Conservation (phyloP, 2,329 filamentous ascomycete genomes). For the Rhynchosporium agropyri region DNA sequence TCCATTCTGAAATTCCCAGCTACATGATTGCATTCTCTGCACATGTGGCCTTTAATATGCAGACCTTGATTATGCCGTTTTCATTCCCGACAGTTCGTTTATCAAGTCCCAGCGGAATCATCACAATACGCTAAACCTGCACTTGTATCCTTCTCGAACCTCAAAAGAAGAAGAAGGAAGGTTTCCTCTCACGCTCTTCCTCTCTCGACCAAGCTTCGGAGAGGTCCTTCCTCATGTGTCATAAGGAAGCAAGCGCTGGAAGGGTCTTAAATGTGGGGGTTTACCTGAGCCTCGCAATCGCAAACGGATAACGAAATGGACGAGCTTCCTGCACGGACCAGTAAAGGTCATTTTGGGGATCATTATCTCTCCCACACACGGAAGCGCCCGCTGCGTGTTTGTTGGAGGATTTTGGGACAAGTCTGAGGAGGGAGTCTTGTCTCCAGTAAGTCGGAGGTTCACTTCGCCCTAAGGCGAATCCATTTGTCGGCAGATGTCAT, state of each 20-base stretch:
- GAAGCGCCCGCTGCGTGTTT: background rate
- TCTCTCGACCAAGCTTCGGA: background rate
- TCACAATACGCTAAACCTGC: background rate
- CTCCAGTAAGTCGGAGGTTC: too few relatives aligned
- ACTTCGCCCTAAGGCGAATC: too few relatives aligned
- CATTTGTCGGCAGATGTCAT: too few relatives aligned
- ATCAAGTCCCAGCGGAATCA: background rate
- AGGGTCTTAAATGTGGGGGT: constrained; percentile 1
- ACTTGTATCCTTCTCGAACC: background rate
- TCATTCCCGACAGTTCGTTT: background rate
- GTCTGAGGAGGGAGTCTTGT: too few relatives aligned
- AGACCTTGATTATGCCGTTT: too few relatives aligned
- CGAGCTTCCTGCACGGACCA: background rate
- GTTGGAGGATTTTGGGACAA: too few relatives aligned
- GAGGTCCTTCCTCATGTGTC: background rate
- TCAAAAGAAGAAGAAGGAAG: background rate
- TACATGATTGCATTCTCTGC: too few relatives aligned
- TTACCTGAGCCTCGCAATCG: background rate
- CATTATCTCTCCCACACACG: background rate
- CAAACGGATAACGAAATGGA: background rate
- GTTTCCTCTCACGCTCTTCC: background rate
- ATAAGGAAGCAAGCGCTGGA: background rate
- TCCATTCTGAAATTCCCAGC: background rate
- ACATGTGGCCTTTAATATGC: too few relatives aligned
- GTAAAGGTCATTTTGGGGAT: background rate